These are phyloP conservation scores for Candida anglica DNA, from an alignment of 805 yeast genomes.

Conservation along the genomic window DNA sequence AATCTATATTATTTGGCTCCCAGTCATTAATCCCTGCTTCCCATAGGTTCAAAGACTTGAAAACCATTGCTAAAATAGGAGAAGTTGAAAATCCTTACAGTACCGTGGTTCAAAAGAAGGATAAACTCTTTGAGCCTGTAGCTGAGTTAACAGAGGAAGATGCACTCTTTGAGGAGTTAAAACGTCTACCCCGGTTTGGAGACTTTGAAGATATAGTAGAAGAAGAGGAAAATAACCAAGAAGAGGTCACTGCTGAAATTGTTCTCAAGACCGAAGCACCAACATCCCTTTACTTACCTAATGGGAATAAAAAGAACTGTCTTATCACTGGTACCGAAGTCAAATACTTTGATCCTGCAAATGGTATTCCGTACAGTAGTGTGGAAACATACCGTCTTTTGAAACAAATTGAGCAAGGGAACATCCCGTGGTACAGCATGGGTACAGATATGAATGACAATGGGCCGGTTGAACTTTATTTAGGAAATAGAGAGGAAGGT, in stretches of 20 bases:
- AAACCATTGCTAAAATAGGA: constrained; percentile 45
- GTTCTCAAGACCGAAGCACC: constrained; percentile 66
- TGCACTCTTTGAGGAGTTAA: constrained; percentile 37
- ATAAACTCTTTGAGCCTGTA: constrained; percentile 30
- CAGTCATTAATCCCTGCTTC: constrained; percentile 51
- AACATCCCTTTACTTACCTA: constrained; percentile 66
- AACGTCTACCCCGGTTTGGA: constrained; percentile 61
- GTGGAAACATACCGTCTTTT: constrained; percentile 76
- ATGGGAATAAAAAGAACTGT: constrained; percentile 64
- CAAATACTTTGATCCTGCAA: constrained; percentile 80
- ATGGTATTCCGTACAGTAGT: constrained; percentile 82
- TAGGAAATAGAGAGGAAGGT: constrained; percentile 48
- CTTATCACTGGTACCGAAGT: constrained; percentile 76
- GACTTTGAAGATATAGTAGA: constrained; percentile 42
- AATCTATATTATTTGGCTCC: constrained; percentile 52
- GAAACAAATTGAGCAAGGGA: constrained; percentile 44
- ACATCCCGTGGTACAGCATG: constrained; percentile 48
- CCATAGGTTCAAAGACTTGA: constrained; percentile 51
- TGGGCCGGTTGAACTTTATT: constrained; percentile 39
- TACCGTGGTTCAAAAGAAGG: constrained; percentile 25
- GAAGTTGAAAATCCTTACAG: constrained; percentile 35
- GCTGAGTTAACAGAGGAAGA: constrained; percentile 32
- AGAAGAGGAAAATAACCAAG: constrained; percentile 36
- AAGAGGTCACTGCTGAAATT: constrained; percentile 40
- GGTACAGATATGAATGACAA: constrained; percentile 53